Evolutionary conservation across 441 rosid species (phyloP), one percentile per base, ranked within the genome.

Genomic region (Brassica hybrid): DNA sequence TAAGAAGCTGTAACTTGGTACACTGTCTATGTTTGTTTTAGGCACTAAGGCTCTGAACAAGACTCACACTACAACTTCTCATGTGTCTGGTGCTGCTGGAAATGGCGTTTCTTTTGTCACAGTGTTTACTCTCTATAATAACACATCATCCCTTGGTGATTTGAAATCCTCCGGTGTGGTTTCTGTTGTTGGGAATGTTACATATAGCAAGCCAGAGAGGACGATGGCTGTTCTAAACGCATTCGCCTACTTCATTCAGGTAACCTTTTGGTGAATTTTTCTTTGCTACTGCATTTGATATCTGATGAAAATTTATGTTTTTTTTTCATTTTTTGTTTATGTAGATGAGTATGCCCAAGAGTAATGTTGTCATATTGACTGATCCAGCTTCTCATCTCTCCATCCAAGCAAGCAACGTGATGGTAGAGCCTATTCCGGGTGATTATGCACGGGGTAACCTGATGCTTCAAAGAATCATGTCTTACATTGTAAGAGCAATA

Each of bases 391-490:
- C 99, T 65, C 86, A 86, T 71, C 86, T 96, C 72, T 79, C 90
- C 7, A 23, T 91, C 72, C 81, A 70, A 70, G 82, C 83, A 74
- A 81, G 84, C 54, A 78, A 85, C 16, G 93, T 93, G 77, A 77
- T 84, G 34, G 52, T 92, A 61, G 81, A 86, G 88, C 94, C 96
- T 21, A 72, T 94, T 79, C 79, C 69, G 69, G 97, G 99, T 76
- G 96, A 92, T 82, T 96, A 93, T 80, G 87, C 94, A 12, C 88
- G 94, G 50, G 90, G 86, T 73, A 89, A 86, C 85, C 83, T 93
- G 92, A 96, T 96, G 99, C 96, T 91, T 81, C 99, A 96, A 80
- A 88, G 97, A 84, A 92, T 92, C 93, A 93, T 85, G 84, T 93
- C 99, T 87, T 96, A 96, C 93, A 93, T 90, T 87, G 97, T 96